Percentiles rank a stretch among this genome's conserved stretches.
Evolutionary conservation across 345 rosid genomes (phyloP).

Genomic region (Arabidopsis suecica): DNA sequence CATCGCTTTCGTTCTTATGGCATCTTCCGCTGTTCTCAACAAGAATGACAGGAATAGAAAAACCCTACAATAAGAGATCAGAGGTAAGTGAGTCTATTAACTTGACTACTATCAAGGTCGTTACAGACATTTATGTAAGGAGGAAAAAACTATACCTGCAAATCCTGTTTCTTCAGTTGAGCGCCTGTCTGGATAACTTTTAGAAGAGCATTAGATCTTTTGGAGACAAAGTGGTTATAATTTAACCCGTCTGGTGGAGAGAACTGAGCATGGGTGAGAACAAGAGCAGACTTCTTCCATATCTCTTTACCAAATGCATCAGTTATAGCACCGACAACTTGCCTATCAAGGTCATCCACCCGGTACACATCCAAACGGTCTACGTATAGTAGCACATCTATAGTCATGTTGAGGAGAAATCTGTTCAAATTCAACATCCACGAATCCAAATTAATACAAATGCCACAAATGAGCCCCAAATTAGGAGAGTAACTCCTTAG

Average conservation of each 20-base stretch:
- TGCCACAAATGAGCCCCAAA: slow-evolving; percentile 27
- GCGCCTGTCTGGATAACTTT: slow-evolving; percentile 53
- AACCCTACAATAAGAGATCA: slow-evolving; percentile 39
- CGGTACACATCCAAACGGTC: slow-evolving; percentile 87
- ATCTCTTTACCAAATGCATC: slow-evolving; percentile 85
- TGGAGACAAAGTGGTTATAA: slow-evolving; percentile 65
- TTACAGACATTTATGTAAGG: background rate
- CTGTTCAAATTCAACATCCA: slow-evolving; percentile 46
- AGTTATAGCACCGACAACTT: slow-evolving; percentile 69
- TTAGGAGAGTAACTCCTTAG: slow-evolving; percentile 2
- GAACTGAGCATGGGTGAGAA: slow-evolving; percentile 89
- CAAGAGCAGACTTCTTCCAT: slow-evolving; percentile 78
- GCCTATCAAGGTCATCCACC: slow-evolving; percentile 84
- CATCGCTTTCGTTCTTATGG: slow-evolving; percentile 60
- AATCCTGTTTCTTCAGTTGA: slow-evolving; percentile 56
- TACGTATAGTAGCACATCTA: slow-evolving; percentile 74
- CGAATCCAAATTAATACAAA: slow-evolving; percentile 29
- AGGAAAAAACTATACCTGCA: slow-evolving; percentile 45
- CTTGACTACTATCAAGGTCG: background rate
- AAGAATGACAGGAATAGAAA: slow-evolving; percentile 53
- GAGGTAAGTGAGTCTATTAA: slow-evolving; percentile 15
- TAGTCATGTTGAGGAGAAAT: slow-evolving; percentile 73
- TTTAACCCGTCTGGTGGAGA: slow-evolving; percentile 79
- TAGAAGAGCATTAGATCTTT: slow-evolving; percentile 75
- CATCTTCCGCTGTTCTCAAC: slow-evolving; percentile 75